These are phyloP conservation scores for Ceratocystis destructans DNA, from an alignment of 2,329 filamentous ascomycete species.

Conservation along the genomic window DNA sequence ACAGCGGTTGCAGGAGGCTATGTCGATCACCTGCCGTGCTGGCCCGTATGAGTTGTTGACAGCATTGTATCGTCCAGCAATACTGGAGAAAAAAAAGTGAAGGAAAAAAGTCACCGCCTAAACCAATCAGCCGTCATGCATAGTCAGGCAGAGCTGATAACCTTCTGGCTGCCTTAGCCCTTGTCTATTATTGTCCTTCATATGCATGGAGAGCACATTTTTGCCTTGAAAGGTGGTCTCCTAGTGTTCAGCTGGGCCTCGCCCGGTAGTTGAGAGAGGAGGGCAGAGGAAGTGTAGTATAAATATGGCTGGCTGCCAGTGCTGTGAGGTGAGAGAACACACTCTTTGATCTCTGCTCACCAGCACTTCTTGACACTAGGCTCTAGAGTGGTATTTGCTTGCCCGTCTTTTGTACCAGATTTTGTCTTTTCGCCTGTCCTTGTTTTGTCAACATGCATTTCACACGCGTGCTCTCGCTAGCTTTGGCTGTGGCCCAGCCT, in stretches of 20 bases:
- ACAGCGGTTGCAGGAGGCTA: not conserved
- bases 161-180: not conserved
- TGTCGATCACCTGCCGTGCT: not conserved
- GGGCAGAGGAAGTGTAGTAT: not conserved
- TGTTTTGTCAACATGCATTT: constrained; percentile 1
- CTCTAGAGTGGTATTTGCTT: not conserved
- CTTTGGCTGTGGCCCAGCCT: constrained; percentile 1
- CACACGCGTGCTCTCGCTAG: not conserved
- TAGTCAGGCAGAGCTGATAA: not conserved
- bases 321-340: not conserved
- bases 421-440: not conserved
- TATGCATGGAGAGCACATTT: not conserved
- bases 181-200: not conserved
- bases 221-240: not conserved
- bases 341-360: not conserved
- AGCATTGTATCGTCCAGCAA: not conserved
- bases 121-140: not conserved
- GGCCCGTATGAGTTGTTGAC: not conserved
- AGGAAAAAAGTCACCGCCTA: not conserved
- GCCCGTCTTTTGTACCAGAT: not conserved
- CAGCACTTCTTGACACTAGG: not conserved
- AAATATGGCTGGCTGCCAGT: not conserved
- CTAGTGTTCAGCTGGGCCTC: not conserved
- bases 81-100: too few relatives aligned
- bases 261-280: not conserved